Evolutionary conservation across 2,329 filamentous ascomycete species (phyloP).

Genomic region (Ascochyta fabae): DNA sequence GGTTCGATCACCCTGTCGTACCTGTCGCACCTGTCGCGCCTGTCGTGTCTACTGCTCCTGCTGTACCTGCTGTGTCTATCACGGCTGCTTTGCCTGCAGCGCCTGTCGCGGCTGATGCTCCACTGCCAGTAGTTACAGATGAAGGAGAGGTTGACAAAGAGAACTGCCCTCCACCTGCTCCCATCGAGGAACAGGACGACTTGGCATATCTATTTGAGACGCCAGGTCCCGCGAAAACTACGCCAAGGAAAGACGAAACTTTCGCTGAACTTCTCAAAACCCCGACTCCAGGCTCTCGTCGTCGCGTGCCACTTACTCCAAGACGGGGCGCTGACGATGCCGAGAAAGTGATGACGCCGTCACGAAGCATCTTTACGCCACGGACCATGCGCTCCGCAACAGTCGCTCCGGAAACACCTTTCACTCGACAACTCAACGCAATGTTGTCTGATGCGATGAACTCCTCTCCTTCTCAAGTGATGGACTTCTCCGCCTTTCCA

Average conservation of each 20-base stretch:
- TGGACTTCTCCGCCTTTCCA: constrained; percentile 47
- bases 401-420: constrained; percentile 58
- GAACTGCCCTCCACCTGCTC: constrained; percentile 55
- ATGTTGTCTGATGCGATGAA: constrained; percentile 56
- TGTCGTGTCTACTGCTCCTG: background rate
- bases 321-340: constrained; percentile 28
- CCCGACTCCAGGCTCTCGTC: constrained; percentile 50
- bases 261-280: constrained; percentile 55
- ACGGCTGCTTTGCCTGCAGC: background rate
- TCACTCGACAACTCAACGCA: constrained; percentile 68
- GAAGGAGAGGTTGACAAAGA: constrained; percentile 59
- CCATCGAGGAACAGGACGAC: constrained; percentile 54
- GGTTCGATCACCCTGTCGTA: constrained; percentile 24
- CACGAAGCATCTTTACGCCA: constrained; percentile 48
- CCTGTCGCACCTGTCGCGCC: background rate
- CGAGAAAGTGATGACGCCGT: constrained; percentile 40
- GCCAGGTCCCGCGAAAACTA: constrained; percentile 61
- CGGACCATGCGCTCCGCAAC: constrained; percentile 41
- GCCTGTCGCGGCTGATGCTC: background rate
- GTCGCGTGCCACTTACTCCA: constrained; percentile 46
- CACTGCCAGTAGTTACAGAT: background rate
- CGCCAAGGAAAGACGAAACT: constrained; percentile 65
- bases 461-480: constrained; percentile 38
- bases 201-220: constrained; percentile 71
- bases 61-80: background rate